Base-by-base conservation (phyloP, 2,329 filamentous ascomycete genomes). In the Claviceps humidiphila region DNA sequence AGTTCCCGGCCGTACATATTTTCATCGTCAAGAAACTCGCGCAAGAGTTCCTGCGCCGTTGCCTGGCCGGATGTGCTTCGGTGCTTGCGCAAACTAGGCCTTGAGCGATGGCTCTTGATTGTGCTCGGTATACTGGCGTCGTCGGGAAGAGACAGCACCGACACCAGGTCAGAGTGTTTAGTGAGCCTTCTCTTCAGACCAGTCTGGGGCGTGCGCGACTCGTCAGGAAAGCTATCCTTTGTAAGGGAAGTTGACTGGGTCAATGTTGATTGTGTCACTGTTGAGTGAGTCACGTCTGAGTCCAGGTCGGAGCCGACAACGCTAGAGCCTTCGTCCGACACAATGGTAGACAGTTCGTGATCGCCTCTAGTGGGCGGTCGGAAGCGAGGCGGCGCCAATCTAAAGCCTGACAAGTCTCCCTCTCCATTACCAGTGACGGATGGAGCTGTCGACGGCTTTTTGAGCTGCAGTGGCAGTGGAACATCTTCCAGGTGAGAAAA, bases 141-240 rank as follows among this genome's bases (percentile, higher is more conserved):
- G 54, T 82, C 75, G 0, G 84, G 82, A 54, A 88, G 70, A 0
- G 90, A 97, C 8, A 98, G 74, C 2, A 95, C 89, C 0, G 93
- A 97, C 41, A 98, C 88, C 24, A 98, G 75, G 66, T 98, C 93
- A 16, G 89, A 89, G 67, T 97, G 90, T 54, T 87, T 95, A 4
- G 90, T 95, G 41, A 95, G 76, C 54, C 86, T 81, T 56, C 88
- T 80, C 65, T 85, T 88, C 38, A 88, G 71, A 44, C 73, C 75
- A 56, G 71, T 75, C 59, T 73, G 72, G 66, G 59, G 76, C 61
- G 24, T 26, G 13, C n/a, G 30, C 3, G 40, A 30, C 17, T 39
- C 46, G 8, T 45, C 30, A 8, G 3, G 4, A 22, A 66, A 70
- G 17, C 69, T 71, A 30, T 70, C 74, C 57, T 71, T 72, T 6